These are phyloP conservation scores for Spatholobus suberectus DNA, from an alignment of 306 rosid species.

Conservation along the genomic window DNA sequence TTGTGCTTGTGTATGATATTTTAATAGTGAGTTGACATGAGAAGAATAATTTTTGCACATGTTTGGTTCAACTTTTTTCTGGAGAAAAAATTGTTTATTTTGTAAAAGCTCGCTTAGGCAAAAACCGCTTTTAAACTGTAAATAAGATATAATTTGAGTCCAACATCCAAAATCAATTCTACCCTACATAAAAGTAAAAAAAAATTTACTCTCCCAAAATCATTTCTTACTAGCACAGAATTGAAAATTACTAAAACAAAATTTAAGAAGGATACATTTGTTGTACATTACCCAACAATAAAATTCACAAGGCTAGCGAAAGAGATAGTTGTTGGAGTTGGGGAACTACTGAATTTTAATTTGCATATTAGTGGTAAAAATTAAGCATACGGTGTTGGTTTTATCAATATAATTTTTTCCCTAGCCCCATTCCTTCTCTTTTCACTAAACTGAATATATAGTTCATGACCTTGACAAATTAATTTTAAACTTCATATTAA, in stretches of 20 bases:
- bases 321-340: neutral
- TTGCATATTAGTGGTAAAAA: neutral
- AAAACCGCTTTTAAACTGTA: neutral
- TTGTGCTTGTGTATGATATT: neutral
- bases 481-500: too few relatives aligned
- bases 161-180: neutral
- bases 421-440: neutral
- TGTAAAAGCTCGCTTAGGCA: neutral
- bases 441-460: neutral
- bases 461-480: too few relatives aligned
- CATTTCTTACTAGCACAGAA: too few relatives aligned
- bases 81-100: neutral
- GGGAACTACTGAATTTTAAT: neutral
- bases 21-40: neutral
- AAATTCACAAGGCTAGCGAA: neutral
- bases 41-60: neutral
- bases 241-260: neutral
- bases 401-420: neutral
- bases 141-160: neutral
- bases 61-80: neutral
- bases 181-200: neutral
- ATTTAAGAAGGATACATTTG: neutral
- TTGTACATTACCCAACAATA: neutral
- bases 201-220: too few relatives aligned
- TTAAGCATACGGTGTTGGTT: conserved; percentile 1